Evolutionary conservation across 208 protist species (phyloP), one percentile per base, ranked within the genome.

Genomic region (Wallacemonas sp.): DNA sequence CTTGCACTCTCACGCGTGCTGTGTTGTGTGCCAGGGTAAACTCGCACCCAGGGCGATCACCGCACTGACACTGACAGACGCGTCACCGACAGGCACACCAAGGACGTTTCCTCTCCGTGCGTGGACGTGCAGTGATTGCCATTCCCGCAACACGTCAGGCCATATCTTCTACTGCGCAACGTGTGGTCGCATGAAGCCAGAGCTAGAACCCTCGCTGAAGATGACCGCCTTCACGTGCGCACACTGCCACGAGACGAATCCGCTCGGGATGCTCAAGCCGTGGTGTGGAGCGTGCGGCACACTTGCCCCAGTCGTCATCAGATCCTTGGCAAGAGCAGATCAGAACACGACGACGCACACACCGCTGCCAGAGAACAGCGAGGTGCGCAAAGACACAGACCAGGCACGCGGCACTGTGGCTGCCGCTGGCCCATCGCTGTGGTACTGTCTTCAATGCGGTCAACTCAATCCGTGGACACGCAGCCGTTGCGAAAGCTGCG

Each of bases 101-200:
- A 31, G 63, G 22, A 1, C 28, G 62, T 67, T 80, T 36, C 55
- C 79, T 14, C 66, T 94, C 62, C 88, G 84, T 26, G 62, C 54
- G 42, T 94, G 88, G 88, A 74, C 72, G n/a, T 94, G 88, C 72
- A 45, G 47, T 15, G 69, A 69, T 31, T 94, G 88, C 63, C 69
- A 63, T 19, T 44, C 70, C n/a, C 34, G 22, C 39, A 94, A 94
- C 61, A 71, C 78, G 5, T 65, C 84, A 9, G 67, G 72, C 30
- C 81, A 91, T 51, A 44, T 73, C 14, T 90, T 90, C 64, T 89
- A 83, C 72, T 94, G 88, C 39, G 42, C 75, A 0, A 22, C 26
- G 28, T 84, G 80, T 41, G 59, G 62, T 36, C 30, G 5, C 19
- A 33, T 47, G 14, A 63, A 59, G 14, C 41, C 51, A 9, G 56